A percentile compares a stretch with the other conserved stretches of the same genome.
Evolutionary conservation across 2,329 filamentous ascomycete species (phyloP).

Genomic region (Exophiala sp.): DNA sequence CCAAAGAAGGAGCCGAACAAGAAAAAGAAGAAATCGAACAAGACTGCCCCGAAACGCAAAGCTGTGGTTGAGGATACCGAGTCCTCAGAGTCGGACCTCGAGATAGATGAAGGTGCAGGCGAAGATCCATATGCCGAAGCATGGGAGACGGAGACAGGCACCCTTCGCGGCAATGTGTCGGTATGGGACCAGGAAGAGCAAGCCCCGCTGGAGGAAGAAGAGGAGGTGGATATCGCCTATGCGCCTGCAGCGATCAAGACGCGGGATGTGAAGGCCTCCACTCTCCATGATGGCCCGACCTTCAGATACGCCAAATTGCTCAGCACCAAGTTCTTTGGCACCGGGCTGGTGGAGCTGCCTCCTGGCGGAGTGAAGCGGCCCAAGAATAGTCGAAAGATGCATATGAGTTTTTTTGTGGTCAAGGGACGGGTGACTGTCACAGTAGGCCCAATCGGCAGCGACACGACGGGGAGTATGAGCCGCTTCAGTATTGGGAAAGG

Average conservation of each 20-base stretch:
- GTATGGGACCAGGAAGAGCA: constrained; percentile 41
- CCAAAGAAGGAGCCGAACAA: constrained; percentile 37
- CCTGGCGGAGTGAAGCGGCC: constrained; percentile 75
- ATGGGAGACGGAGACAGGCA: constrained; percentile 42
- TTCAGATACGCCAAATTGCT: constrained; percentile 89
- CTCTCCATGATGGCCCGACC: constrained; percentile 35
- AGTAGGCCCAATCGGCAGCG: constrained; percentile 54
- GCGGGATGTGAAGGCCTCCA: constrained; percentile 53
- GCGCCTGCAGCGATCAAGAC: constrained; percentile 53
- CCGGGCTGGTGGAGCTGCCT: constrained; percentile 82
- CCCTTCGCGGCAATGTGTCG: constrained; percentile 41
- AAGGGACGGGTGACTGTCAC: constrained; percentile 74
- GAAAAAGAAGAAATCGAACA: constrained; percentile 33
- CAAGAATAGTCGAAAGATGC: constrained; percentile 93
- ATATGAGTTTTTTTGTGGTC: constrained; percentile 92
- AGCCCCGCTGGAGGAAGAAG: constrained; percentile 36
- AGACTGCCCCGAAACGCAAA: constrained; percentile 26
- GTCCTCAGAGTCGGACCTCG: constrained; percentile 35
- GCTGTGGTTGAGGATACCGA: constrained; percentile 8
- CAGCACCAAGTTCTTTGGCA: constrained; percentile 77
- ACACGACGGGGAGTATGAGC: constrained; percentile 38
- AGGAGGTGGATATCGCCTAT: constrained; percentile 53
- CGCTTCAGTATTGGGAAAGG: constrained; percentile 78
- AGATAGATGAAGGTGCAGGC: constrained; percentile 34
- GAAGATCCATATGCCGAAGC: constrained; percentile 34